A percentile compares a stretch with the other conserved stretches of the same genome.
Conservation (phyloP, 2,329 filamentous ascomycete genomes). For the Paraphoma sp. region DNA sequence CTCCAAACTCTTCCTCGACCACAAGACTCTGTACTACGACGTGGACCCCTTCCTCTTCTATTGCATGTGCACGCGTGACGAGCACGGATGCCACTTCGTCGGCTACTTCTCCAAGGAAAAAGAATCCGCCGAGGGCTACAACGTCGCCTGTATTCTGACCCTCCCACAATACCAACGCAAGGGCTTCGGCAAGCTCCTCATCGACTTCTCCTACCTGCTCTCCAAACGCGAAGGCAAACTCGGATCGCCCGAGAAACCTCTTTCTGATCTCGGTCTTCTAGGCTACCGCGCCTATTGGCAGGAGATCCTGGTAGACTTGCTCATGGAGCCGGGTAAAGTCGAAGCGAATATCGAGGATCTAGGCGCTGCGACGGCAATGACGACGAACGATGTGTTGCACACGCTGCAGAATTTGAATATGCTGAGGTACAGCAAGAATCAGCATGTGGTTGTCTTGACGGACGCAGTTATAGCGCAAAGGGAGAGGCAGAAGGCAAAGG, state of each 20-base stretch:
- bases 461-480: conserved; percentile 76
- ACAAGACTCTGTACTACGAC: conserved; percentile 98
- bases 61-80: conserved; percentile 90
- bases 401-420: conserved; percentile 93
- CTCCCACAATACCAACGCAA: conserved; percentile 95
- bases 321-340: conserved; percentile 69
- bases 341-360: conserved; percentile 87
- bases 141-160: conserved; percentile 96
- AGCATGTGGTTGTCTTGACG: conserved; percentile 94
- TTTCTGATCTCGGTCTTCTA: conserved; percentile 89
- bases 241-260: conserved; percentile 93
- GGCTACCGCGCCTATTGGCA: conserved; percentile 98
- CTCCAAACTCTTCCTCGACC: conserved; percentile 95
- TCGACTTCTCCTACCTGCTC: conserved; percentile 97
- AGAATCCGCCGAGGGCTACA: conserved; percentile 95
- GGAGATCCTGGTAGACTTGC: conserved; percentile 86
- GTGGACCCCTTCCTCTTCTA: conserved; percentile 99
- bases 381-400: conserved; percentile 94
- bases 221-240: conserved; percentile 94
- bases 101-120: conserved; percentile 99
- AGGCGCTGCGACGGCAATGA: conserved; percentile 84
- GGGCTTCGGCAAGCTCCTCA: conserved; percentile 89
- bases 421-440: conserved; percentile 93
- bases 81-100: conserved; percentile 92
- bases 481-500: conserved; percentile 77